Evolutionary conservation across 495 filamentous ascomycete species (phyloP).

Genomic region (Penicillium manginii): DNA sequence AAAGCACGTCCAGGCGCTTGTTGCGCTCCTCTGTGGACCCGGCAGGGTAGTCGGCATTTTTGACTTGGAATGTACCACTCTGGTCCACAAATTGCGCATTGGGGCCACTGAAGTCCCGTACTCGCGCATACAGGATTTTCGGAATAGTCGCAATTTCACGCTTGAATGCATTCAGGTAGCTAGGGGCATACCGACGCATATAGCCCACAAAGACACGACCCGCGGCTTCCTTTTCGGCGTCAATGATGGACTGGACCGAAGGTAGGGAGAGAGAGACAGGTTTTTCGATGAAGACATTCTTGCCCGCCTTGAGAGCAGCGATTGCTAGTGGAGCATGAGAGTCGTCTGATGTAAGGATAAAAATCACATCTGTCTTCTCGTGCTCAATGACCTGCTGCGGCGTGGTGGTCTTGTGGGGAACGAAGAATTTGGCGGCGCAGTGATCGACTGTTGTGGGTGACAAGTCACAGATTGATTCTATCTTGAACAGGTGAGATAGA

Average conservation of each 20-base stretch:
- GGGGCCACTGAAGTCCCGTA: conserved; percentile 51
- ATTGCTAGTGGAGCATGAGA: conserved; percentile 44
- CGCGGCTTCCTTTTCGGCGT: conserved; percentile 39
- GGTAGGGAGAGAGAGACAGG: conserved; percentile 44
- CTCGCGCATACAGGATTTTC: conserved; percentile 48
- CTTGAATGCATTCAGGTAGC: conserved; percentile 45
- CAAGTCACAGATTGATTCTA: conserved; percentile 46
- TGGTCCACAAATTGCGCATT: conserved; percentile 53
- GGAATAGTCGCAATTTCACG: conserved; percentile 39
- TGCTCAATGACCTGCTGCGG: conserved; percentile 32
- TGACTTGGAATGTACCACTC: conserved; percentile 49
- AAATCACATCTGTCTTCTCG: conserved; percentile 47
- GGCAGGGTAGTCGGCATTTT: conserved; percentile 32
- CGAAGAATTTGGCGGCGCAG: conserved; percentile 30
- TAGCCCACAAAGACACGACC: conserved; percentile 53
- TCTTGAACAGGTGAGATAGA: conserved; percentile 39
- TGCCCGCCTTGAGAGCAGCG: conserved; percentile 39
- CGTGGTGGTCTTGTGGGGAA: conserved; percentile 26
- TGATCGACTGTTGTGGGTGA: conserved; percentile 36
- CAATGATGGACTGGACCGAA: conserved; percentile 35
- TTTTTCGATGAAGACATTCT: conserved; percentile 54
- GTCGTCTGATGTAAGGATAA: conserved; percentile 46
- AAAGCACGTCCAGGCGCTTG: conserved; percentile 23
- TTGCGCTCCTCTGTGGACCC: conserved; percentile 26
- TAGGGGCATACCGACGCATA: conserved; percentile 54